Base-by-base conservation (phyloP, 306 rosid genomes). In the Fragaria nilgerrensis region DNA sequence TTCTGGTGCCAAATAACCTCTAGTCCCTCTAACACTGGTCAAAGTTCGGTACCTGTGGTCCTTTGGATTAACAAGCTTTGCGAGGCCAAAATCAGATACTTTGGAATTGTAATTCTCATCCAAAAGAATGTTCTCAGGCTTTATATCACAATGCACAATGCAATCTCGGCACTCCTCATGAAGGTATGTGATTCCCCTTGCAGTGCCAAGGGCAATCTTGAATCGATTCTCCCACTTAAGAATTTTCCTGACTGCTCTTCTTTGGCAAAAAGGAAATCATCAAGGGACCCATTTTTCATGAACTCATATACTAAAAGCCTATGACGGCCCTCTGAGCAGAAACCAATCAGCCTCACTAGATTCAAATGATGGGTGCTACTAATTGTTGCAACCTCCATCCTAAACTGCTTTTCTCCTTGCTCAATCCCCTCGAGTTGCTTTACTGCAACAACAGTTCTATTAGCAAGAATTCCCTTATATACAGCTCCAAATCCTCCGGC, bases 311-410 rank as follows among this genome's bases (percentile, higher is more conserved):
- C 98, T 39, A 94, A 79, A 59, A 94, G 90, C 87, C 92, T 80
- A 79, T 87, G 98, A 5, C 91, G 92, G 2, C 97, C 96, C 83
- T 94, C 97, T 0, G 91, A 94, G 87, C 98, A 94, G 61, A 91
- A 94, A n/a, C 98, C 98, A 36, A 91, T 84, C 73, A 94, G 82
- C 80, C 94, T 87, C 80, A 90, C 96, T 80, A 94, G 83, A 82
- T 94, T 94, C 81, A 94, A 82, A 82, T 94, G 98, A 71, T 94
- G 98, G 39, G 98, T 90, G 80, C 97, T 87, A 62, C 97, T 92
- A 75, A 94, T 89, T 23, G 94, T 88, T 61, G 92, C 93, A 77
- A 94, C 94, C 84, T 88, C 96, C 96, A 90, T 92, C 75, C 96
- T 86, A 62, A 94, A 90, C 73, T 94, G 94, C 70, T 79, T 94